Conservation (phyloP, 208 protist genomes). For the Borovskyia barvae region DNA sequence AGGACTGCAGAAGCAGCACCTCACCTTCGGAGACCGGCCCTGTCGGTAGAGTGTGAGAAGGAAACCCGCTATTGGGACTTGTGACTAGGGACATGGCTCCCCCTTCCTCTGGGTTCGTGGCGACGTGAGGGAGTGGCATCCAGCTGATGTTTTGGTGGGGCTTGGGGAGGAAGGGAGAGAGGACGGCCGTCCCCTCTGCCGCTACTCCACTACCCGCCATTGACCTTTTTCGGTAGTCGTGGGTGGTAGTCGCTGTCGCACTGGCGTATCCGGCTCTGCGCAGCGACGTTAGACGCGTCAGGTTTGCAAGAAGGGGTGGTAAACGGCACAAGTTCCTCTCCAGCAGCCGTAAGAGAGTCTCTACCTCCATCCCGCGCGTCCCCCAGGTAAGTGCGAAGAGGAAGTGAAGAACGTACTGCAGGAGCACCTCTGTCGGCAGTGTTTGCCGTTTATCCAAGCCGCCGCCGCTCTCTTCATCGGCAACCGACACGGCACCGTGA, state of each 20-base stretch:
- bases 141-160: slow-evolving; percentile 20
- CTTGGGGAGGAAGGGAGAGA: slow-evolving; percentile 5
- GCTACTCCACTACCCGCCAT: background rate
- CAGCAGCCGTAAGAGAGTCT: slow-evolving; percentile 59
- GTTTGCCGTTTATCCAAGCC: too few species aligned
- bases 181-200: background rate
- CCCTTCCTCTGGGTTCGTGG: background rate
- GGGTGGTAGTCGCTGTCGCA: background rate
- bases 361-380: slow-evolving; percentile 48
- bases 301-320: slow-evolving; percentile 50
- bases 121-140: background rate
- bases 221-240: background rate
- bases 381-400: slow-evolving; percentile 69
- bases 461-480: background rate
- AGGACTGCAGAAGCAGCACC: slow-evolving; percentile 53
- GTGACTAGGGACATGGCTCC: too few species aligned
- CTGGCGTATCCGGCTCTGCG: slow-evolving; percentile 29
- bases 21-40: slow-evolving; percentile 28
- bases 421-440: slow-evolving; percentile 59
- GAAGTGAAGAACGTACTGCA: slow-evolving; percentile 78
- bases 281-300: slow-evolving; percentile 44
- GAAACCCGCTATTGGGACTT: slow-evolving; percentile 18
- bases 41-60: slow-evolving; percentile 8
- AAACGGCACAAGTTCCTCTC: slow-evolving; percentile 79
- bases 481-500: background rate